Base-by-base conservation (phyloP, 176 grass and related monocot species). In the Oryza officinalis region DNA sequence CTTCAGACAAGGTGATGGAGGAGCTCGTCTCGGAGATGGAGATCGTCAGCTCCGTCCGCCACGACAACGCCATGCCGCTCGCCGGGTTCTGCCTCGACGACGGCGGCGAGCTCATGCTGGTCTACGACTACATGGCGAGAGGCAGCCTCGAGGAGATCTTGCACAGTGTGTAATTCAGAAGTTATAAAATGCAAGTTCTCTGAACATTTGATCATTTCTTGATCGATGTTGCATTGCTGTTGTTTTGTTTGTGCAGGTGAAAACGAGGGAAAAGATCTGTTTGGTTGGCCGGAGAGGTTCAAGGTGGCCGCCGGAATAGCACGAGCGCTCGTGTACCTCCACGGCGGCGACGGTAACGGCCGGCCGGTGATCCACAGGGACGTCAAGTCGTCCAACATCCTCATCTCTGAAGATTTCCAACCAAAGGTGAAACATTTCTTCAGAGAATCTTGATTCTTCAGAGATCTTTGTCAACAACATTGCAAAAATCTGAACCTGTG, bases 351-450 rank as follows among this genome's bases (percentile, higher is more conserved):
- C 46, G 85, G 63, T 22, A 77, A 74, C 10, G 49, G 47, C 11
- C 60, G 82, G 0, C 82, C 88, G 13, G 91, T 95, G 44, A 92
- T 98, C 57, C 96, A 98, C 20, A 77, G 96, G 83, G 96, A 98
- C 63, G 83, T 98, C 45, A 98, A 98, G 75, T 98, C 96, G 23
- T 98, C 96, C 8, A 98, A 98, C 79, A 90, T 98, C 65, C 96
- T 98, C 61, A 72, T 95, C 46, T 81, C 80, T 7, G 75, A 84
- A 5, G 74, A 98, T 64, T 95, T 89, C 80, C 89, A 98, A 7
- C 87, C 96, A 10, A 91, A 88, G 93, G 93, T 92, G 47, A 37
- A n/a, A 27, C 22, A 17, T 80, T 27, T 74, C 15, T 23, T 26
- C 52, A 61, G 27, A 60, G 5, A 60, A 28, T 30, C 14, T 44